Evolutionary conservation across 73 alveolate genomes (phyloP).

Genomic region (Diophrys sp.): DNA sequence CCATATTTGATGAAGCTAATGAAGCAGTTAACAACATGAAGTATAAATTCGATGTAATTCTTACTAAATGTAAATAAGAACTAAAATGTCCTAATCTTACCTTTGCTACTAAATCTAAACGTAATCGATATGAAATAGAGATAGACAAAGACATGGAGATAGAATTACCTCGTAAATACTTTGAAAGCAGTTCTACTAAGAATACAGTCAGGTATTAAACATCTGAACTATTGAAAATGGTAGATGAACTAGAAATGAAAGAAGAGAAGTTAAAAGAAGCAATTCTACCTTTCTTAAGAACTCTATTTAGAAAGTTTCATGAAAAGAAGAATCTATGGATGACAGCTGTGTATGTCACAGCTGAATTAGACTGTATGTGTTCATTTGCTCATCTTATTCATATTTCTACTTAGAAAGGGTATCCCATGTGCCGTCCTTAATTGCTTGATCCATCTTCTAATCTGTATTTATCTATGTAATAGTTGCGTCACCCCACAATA

Average conservation of each 20-base stretch:
- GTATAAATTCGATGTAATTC: neutral
- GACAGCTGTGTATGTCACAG: slow-evolving; percentile 27
- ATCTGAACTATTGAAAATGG: slow-evolving; percentile 47
- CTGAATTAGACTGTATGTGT: slow-evolving; percentile 47
- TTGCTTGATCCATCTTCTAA: slow-evolving; percentile 2
- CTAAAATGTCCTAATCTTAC: neutral
- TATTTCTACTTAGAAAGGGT: neutral
- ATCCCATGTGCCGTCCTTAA: slow-evolving; percentile 38
- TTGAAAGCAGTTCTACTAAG: slow-evolving; percentile 59
- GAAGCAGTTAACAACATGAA: neutral
- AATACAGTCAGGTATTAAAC: slow-evolving; percentile 64
- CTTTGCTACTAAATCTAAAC: neutral
- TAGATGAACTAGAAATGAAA: slow-evolving; percentile 55
- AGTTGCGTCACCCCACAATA: slow-evolving; percentile 52
- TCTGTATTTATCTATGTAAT: slow-evolving; percentile 9
- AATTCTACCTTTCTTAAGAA: slow-evolving; percentile 52
- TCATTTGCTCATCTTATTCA: slow-evolving; percentile 17
- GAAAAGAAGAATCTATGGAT: slow-evolving; percentile 22
- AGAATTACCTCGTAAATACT: slow-evolving; percentile 17
- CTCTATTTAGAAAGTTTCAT: slow-evolving; percentile 40
- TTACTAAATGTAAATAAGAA: neutral
- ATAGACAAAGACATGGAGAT: neutral
- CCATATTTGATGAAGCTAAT: slow-evolving; percentile 26
- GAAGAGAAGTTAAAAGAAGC: slow-evolving; percentile 67
- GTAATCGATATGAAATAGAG: slow-evolving; percentile 21